Conservation (phyloP, 2,329 filamentous ascomycete species). For the Alternaria triticimaculans region DNA sequence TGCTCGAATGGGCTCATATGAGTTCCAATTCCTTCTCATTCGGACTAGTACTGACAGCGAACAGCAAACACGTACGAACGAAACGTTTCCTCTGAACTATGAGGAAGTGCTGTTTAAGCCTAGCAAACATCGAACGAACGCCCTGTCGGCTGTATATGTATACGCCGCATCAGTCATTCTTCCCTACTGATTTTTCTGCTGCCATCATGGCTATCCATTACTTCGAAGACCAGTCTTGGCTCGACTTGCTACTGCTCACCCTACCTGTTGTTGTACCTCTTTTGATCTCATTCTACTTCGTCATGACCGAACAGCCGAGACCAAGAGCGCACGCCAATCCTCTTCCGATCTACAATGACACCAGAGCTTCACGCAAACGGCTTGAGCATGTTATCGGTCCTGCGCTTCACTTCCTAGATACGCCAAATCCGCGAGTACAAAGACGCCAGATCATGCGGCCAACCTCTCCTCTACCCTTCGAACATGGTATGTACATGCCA, state of each 20-base stretch:
- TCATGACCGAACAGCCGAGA: background rate
- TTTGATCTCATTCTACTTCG: background rate
- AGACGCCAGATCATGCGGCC: background rate
- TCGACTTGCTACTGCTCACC: background rate
- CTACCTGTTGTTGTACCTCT: background rate
- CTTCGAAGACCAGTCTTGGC: background rate
- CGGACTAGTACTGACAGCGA: background rate
- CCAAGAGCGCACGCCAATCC: background rate
- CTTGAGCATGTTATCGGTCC: background rate
- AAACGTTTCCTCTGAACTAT: background rate
- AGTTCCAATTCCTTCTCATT: background rate
- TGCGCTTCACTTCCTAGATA: background rate
- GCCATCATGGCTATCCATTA: background rate
- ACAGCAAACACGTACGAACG: background rate
- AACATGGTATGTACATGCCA: background rate
- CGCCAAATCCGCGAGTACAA: background rate
- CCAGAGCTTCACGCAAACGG: background rate
- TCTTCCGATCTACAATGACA: background rate
- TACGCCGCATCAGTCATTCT: background rate
- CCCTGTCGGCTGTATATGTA: background rate
- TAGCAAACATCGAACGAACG: background rate
- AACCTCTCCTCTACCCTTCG: background rate
- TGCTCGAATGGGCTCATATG: no score
- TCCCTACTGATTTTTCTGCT: background rate
- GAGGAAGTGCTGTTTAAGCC: background rate